A percentile compares a stretch with the other conserved stretches of the same genome.
Conservation (phyloP, 1,139 yeast genomes). For the Candida frijolesensis region DNA sequence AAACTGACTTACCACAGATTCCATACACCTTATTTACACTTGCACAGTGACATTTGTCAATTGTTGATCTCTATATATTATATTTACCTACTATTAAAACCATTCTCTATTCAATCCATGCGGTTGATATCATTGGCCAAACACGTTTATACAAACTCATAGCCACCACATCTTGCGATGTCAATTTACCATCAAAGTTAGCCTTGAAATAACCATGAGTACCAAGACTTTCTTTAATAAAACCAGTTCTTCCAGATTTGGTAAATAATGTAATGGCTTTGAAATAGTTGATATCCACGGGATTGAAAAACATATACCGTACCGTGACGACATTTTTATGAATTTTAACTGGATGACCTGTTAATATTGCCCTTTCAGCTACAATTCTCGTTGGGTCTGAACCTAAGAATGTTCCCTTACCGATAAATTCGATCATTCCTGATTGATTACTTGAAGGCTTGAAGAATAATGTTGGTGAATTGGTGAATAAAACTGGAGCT, state of each 20-base stretch:
- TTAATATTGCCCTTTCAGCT: constrained; percentile 85
- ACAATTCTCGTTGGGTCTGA: constrained; percentile 82
- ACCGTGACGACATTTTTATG: constrained; percentile 91
- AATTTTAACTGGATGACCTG: constrained; percentile 95
- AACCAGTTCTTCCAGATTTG: constrained; percentile 89
- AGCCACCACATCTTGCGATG: constrained; percentile 91
- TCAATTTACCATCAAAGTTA: constrained; percentile 85
- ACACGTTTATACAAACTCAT: constrained; percentile 93
- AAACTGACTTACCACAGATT: too few relatives aligned
- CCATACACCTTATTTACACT: too few relatives aligned
- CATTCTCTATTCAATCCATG: constrained; percentile 27
- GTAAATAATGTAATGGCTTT: constrained; percentile 92
- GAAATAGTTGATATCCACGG: constrained; percentile 87
- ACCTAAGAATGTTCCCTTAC: constrained; percentile 88
- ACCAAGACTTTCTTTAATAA: constrained; percentile 92
- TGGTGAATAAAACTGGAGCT: constrained; percentile 86
- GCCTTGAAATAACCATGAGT: constrained; percentile 99
- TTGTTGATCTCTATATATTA: not conserved
- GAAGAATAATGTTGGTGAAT: constrained; percentile 78
- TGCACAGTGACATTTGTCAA: too few relatives aligned
- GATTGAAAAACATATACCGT: constrained; percentile 95
- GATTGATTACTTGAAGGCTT: constrained; percentile 34
- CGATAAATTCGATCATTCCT: constrained; percentile 66
- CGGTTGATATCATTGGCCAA: constrained; percentile 68
- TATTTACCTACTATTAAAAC: not conserved